Conservation (phyloP, 208 protist species). For the Phytomonas sp. region DNA sequence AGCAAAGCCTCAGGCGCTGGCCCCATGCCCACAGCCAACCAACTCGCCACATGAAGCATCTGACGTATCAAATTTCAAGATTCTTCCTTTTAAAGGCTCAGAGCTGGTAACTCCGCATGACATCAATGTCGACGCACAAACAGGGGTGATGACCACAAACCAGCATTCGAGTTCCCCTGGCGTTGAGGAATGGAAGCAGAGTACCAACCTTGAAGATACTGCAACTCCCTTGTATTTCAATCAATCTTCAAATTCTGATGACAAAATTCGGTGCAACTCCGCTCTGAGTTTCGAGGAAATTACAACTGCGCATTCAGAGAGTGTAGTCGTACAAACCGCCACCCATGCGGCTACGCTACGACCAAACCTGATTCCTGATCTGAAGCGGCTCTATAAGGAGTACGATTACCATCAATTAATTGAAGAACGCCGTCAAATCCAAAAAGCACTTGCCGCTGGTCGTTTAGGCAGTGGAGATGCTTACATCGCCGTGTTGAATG, state of each 20-base stretch:
- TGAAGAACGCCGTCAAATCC: slow-evolving; percentile 20
- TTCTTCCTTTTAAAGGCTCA: neutral
- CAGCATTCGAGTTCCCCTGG: neutral
- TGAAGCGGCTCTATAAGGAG: slow-evolving; percentile 46
- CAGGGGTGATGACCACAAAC: neutral
- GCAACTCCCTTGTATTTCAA: neutral
- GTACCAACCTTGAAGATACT: neutral
- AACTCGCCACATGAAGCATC: neutral
- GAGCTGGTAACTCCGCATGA: neutral
- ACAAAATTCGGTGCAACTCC: neutral
- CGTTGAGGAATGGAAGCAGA: neutral
- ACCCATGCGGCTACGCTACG: slow-evolving; percentile 18
- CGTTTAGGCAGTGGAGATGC: neutral
- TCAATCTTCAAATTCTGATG: neutral
- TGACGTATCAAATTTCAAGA: neutral
- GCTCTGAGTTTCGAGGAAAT: neutral
- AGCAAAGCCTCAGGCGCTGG: neutral
- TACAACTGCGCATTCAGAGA: neutral
- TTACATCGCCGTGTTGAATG: slow-evolving; percentile 49
- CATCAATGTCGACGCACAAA: neutral
- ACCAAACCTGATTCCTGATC: slow-evolving; percentile 37
- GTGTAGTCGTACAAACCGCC: neutral
- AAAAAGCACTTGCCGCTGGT: neutral
- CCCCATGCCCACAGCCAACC: neutral
- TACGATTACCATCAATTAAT: slow-evolving; percentile 71